A percentile compares a stretch with the other conserved stretches of the same genome.
Conservation (phyloP, 2,329 filamentous ascomycete species). For the Chlorencoelia australis region DNA sequence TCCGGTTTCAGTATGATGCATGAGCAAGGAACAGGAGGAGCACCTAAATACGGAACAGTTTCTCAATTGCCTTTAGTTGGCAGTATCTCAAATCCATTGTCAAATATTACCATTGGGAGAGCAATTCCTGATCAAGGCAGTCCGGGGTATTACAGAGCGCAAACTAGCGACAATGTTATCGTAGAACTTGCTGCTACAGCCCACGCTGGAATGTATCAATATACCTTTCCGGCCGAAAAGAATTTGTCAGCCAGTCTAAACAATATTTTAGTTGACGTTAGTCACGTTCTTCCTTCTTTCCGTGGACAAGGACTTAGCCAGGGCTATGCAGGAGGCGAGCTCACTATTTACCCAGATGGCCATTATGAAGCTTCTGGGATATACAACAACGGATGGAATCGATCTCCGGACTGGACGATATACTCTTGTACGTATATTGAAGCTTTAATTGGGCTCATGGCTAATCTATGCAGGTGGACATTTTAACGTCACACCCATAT, state of each 20-base stretch:
- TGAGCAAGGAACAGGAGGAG: conserved; percentile 57
- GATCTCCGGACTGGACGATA: conserved; percentile 49
- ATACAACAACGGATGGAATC: conserved; percentile 54
- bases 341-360: conserved; percentile 34
- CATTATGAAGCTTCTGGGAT: conserved; percentile 9
- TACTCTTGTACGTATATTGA: conserved; percentile 44
- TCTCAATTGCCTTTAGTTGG: conserved; percentile 47
- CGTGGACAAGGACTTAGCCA: conserved; percentile 51
- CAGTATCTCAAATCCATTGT: conserved; percentile 41
- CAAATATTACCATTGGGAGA: conserved; percentile 45
- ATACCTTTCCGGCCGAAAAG: conserved; percentile 43
- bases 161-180: conserved; percentile 42
- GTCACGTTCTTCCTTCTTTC: conserved; percentile 52
- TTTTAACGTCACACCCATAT: conserved; percentile 15
- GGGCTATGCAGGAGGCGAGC: conserved; percentile 49
- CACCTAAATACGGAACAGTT: conserved; percentile 59
- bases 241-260: conserved; percentile 3
- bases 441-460: conserved; percentile 8
- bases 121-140: conserved; percentile 39
- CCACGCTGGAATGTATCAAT: conserved; percentile 50
- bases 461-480: conserved; percentile 15
- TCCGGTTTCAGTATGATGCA: conserved; percentile 55
- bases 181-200: conserved; percentile 47
- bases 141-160: conserved; percentile 52
- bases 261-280: conserved; percentile 18